A percentile compares a stretch with the other conserved stretches of the same genome.
Conservation (phyloP, 306 rosid genomes). For the Coriaria nepalensis region DNA sequence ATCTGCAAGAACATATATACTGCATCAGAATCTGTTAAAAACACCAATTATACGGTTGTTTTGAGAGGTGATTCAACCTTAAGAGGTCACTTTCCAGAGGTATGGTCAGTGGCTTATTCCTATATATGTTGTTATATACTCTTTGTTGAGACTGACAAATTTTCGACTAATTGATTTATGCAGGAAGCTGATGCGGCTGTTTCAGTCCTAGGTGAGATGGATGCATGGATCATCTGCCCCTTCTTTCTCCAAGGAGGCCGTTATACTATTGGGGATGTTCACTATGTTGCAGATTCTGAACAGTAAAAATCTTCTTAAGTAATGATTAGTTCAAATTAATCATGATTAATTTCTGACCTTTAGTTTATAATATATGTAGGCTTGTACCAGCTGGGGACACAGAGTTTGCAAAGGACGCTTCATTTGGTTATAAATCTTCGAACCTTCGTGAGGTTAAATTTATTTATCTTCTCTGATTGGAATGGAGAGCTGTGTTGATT, state of each 20-base stretch:
- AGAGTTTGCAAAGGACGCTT: constrained; percentile 87
- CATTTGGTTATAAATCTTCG: constrained; percentile 93
- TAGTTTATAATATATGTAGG: constrained; percentile 31
- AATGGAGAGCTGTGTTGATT: no score
- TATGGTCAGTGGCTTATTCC: constrained; percentile 25
- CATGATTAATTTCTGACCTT: constrained; percentile 13
- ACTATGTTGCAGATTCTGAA: constrained; percentile 82
- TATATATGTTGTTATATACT: constrained; percentile 1
- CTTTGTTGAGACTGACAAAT: constrained; percentile 15
- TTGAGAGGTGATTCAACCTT: constrained; percentile 95
- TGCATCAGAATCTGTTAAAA: constrained; percentile 55
- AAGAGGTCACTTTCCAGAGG: constrained; percentile 98
- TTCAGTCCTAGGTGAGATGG: constrained; percentile 83
- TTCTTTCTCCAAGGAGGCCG: constrained; percentile 98
- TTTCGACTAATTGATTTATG: constrained; percentile 13
- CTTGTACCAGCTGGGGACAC: constrained; percentile 92
- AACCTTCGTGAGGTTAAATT: constrained; percentile 68
- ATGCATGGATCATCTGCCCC: constrained; percentile 95
- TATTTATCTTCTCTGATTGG: constrained; percentile 3
- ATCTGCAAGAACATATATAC: constrained; percentile 53
- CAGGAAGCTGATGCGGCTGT: constrained; percentile 92
- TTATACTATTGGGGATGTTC: constrained; percentile 69
- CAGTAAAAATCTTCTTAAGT: constrained; percentile 30
- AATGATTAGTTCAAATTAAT: constrained; percentile 1
- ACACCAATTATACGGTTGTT: constrained; percentile 66